Conservation (phyloP, 768 basidiomycete genomes). For the Suillus alpinus region DNA sequence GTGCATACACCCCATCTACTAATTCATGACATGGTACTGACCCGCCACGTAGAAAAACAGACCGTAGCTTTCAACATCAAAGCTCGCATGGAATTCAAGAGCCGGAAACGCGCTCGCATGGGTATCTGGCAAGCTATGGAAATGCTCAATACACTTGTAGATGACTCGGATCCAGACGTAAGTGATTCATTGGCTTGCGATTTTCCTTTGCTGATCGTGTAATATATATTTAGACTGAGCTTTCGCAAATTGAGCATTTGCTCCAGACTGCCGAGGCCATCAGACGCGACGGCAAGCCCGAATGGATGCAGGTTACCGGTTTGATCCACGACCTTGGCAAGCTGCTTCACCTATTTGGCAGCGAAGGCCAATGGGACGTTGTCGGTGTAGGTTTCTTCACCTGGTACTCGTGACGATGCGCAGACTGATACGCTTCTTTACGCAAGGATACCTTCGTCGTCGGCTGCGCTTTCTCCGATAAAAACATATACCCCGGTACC, state of each 20-base stretch:
- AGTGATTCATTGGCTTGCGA: neutral
- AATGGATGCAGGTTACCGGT: slow-evolving; percentile 91
- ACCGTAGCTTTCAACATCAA: slow-evolving; percentile 83
- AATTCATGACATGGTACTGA: neutral
- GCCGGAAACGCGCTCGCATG: slow-evolving; percentile 69
- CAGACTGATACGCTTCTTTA: slow-evolving; percentile 5
- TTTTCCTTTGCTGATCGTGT: slow-evolving; percentile 10
- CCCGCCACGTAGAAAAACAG: slow-evolving; percentile 63
- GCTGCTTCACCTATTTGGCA: slow-evolving; percentile 78
- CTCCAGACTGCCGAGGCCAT: slow-evolving; percentile 92
- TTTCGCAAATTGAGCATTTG: slow-evolving; percentile 88
- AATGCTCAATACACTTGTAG: slow-evolving; percentile 80
- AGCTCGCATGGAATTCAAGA: slow-evolving; percentile 73
- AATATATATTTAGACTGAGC: slow-evolving; percentile 47
- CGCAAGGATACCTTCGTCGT: slow-evolving; percentile 71
- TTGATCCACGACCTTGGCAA: slow-evolving; percentile 91
- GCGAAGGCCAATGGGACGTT: slow-evolving; percentile 92
- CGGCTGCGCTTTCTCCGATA: slow-evolving; percentile 83
- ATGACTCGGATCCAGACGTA: slow-evolving; percentile 90
- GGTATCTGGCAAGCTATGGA: slow-evolving; percentile 86
- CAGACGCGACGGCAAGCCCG: slow-evolving; percentile 79
- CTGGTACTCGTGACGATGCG: neutral
- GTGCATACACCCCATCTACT: slow-evolving; percentile 8
- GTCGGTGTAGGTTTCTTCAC: slow-evolving; percentile 61
- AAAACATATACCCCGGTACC: slow-evolving; percentile 78